Evolutionary conservation across 2,329 filamentous ascomycete genomes (phyloP), one percentile per base, ranked within the genome.

Genomic region (Thelonectria blattea): DNA sequence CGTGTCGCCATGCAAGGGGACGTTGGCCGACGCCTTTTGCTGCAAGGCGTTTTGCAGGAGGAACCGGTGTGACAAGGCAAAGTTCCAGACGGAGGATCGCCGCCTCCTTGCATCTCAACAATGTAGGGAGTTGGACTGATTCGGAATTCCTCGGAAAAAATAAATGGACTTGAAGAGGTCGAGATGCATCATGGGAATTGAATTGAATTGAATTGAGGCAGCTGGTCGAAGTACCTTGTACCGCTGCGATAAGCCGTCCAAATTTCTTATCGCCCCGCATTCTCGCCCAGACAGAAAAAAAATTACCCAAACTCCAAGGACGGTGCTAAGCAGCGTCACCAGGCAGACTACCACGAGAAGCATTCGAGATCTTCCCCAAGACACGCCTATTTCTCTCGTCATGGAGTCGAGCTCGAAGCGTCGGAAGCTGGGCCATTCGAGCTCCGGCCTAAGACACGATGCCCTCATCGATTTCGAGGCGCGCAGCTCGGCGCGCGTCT

Each of bases 381-480:
- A 41, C 48, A 62, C 39, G 27, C 52, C 52, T 45, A 53, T 54
- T 48, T 58, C 34, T 43, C 54, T 50, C 58, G 60, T 27, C 58
- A 84, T 84, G 82, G 80, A 83, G 64, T 75, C 74, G 22, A 78
- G 70, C 58, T 76, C 78, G 18, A 84, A 84, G 69, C 75, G 82
- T 60, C 79, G 81, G 50, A 84, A 84, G 70, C 72, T 83, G 30
- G 77, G 76, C 22, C 79, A 83, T 62, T 67, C 67, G 37, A 73
- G 72, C 56, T 65, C 69, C 37, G 72, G 74, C 47, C 46, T 79
- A 42, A 72, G 71, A 18, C 74, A 76, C 49, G 66, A 73, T 54
- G 71, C 68, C 17, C 74, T 79, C 56, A 78, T 79, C 50, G 73
- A 78, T 60, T 78, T 81, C 52, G 75, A 80, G 62, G 73, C 75